These are phyloP conservation scores for Eutrema japonicum DNA, from an alignment of 345 rosid genomes.

Conservation along the genomic window DNA sequence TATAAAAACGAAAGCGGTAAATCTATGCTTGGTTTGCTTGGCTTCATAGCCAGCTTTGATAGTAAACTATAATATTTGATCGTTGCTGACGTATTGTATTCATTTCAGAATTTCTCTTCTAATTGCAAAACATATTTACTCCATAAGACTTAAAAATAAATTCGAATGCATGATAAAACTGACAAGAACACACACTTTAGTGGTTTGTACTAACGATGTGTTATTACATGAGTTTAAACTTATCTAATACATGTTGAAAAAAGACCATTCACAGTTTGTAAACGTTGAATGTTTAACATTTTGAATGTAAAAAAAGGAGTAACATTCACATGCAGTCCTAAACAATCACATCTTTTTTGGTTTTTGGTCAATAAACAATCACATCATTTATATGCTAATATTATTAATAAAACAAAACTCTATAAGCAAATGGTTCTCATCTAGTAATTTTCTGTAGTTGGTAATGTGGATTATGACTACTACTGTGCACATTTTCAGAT, in stretches of 20 bases:
- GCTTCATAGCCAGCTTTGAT: no score
- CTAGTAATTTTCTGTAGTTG: not conserved
- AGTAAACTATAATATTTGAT: not conserved
- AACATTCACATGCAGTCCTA: not conserved
- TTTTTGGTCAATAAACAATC: not conserved
- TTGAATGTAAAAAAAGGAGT: not conserved
- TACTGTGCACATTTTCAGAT: constrained; percentile 29
- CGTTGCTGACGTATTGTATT: not conserved
- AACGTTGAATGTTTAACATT: not conserved
- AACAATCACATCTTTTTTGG: not conserved
- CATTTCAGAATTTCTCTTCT: not conserved
- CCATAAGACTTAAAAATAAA: not conserved
- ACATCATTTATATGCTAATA: not conserved
- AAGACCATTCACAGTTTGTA: not conserved
- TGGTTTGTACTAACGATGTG: not conserved
- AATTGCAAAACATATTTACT: not conserved
- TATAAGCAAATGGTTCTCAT: not conserved
- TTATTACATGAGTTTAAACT: not conserved
- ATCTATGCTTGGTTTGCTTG: no score
- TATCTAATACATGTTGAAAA: not conserved
- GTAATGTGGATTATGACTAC: constrained; percentile 8
- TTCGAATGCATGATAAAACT: no score
- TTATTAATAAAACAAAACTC: not conserved
- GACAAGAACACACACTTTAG: not conserved
- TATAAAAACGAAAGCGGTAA: no score